Conservation (phyloP, 73 alveolate genomes). For the Blepharisma japonicum region DNA sequence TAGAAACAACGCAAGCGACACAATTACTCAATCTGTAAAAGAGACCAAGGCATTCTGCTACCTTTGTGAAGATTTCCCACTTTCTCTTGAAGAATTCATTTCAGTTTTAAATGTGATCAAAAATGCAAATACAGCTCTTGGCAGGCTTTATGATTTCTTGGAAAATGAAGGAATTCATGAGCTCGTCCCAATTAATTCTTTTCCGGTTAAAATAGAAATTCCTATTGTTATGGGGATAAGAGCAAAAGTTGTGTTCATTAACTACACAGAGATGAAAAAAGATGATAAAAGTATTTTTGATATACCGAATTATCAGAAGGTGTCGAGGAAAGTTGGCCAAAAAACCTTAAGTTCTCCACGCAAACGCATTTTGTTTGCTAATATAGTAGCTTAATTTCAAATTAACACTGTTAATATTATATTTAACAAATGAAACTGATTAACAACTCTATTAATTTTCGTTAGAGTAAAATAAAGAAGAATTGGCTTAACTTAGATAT, state of each 20-base stretch:
- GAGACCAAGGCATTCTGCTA: constrained; percentile 48
- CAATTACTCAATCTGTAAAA: constrained; percentile 37
- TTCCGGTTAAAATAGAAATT: constrained; percentile 76
- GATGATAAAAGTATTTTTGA: constrained; percentile 38
- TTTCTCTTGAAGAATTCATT: constrained; percentile 50
- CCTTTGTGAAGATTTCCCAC: constrained; percentile 71
- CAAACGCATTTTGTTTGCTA: constrained; percentile 41
- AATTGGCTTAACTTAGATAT: no score
- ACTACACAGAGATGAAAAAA: constrained; percentile 36
- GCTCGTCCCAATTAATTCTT: constrained; percentile 45
- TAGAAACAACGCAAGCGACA: neutral
- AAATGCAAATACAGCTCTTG: constrained; percentile 46
- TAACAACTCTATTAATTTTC: no score
- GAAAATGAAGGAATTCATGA: constrained; percentile 50
- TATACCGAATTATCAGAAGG: constrained; percentile 46
- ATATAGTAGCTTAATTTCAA: constrained; percentile 36
- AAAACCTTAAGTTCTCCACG: constrained; percentile 57
- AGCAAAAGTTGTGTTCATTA: constrained; percentile 69
- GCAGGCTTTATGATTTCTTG: constrained; percentile 53
- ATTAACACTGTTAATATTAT: neutral
- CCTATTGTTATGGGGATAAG: constrained; percentile 72
- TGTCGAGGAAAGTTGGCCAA: constrained; percentile 70
- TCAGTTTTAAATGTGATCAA: constrained; percentile 55
- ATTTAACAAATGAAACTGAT: neutral
- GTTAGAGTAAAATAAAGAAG: no score